Evolutionary conservation across 2,329 filamentous ascomycete species (phyloP), one percentile per base, ranked within the genome.

Genomic region (Coleophoma eucalyptorum): DNA sequence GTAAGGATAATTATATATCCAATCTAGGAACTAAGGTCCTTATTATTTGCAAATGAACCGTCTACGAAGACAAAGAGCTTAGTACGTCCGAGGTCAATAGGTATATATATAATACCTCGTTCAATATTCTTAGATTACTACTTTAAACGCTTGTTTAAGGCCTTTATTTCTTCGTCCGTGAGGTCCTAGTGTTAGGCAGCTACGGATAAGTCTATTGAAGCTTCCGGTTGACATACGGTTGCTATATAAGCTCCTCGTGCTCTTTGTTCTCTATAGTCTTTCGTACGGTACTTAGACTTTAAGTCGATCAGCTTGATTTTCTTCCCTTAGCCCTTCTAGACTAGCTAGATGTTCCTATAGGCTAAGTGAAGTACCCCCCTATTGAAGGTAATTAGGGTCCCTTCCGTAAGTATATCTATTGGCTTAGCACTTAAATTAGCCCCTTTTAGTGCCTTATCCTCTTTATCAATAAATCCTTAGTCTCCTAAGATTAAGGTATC

Each of bases 1-100:
- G 26, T 46, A 18, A 61, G 19, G 16, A 55, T 43, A 26, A 60
- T 56, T 6, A 52, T 32, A 46, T 49, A 57, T 35, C 57, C 47
- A 32, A 61, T 51, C 31, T 60, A 34, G 6, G 45, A 58, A 21
- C 40, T 56, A 5, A 59, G 43, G 43, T 61, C 53, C 41, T 51
- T 48, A 21, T 58, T 57, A 43, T 60, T 60, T 15, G 45, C 43
- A 48, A 58, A 58, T 5, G 43, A 58, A 15, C 33, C 34, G 43
- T 59, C 38, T 4, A 54, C 31, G 33, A 58, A 56, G 15, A 58
- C 43, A 44, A 48, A 56, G 2, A 58, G 16, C 34, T 55, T 56
- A 4, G 46, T 31, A 7, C n/a, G 35, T 26, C 4, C 11, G 8
- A 57, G 47, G 20, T 50, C 31, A 1, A 57, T 1, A 19, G 18